phyloP scores from a whole-genome alignment of 257 asterid species.

The Solanum pimpinellifolium region DNA sequence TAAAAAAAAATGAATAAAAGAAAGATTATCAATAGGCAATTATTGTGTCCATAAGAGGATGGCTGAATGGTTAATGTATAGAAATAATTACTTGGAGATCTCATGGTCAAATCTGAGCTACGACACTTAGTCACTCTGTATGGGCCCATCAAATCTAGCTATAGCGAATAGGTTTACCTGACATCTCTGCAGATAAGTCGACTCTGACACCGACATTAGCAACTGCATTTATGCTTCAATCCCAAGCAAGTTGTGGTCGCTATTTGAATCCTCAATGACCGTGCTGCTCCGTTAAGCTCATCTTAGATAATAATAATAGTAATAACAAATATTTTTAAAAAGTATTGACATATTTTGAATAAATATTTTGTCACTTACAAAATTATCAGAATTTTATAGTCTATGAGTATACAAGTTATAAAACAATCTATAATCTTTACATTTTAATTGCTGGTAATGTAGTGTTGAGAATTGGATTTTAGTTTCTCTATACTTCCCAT shows the following conservation, averaged over 20 bases:
- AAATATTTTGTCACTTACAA: neutral
- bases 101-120: neutral
- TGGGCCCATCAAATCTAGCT: neutral
- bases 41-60: neutral
- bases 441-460: constrained; percentile 29
- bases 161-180: neutral
- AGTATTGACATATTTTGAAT: neutral
- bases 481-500: constrained; percentile 39
- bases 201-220: neutral
- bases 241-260: neutral
- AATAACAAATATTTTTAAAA: neutral
- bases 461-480: constrained; percentile 23
- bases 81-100: neutral
- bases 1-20: neutral
- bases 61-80: neutral
- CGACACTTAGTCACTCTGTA: neutral
- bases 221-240: neutral
- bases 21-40: neutral
- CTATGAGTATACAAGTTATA: neutral
- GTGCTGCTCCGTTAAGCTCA: neutral
- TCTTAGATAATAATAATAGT: neutral
- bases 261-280: neutral
- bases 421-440: neutral
- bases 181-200: neutral
- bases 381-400: neutral